These are phyloP conservation scores for Crithidia fasciculata DNA, from an alignment of 208 protist species.

Conservation along the genomic window DNA sequence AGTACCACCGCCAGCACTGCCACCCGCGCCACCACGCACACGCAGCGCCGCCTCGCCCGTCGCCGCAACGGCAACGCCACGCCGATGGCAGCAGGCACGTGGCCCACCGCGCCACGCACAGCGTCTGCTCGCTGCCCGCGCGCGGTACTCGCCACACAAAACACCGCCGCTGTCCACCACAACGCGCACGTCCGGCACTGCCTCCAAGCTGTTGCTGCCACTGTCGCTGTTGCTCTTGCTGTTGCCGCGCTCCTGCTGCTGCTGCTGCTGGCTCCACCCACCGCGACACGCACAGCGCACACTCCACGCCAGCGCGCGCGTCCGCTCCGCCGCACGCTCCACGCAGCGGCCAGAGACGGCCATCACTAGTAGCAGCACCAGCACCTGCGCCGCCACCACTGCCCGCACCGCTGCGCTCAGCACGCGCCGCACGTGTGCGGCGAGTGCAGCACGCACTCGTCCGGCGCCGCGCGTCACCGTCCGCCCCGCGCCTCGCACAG, in stretches of 20 bases:
- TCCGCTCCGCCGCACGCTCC: background rate
- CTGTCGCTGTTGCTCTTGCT: background rate
- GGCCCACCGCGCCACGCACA: constrained; percentile 32
- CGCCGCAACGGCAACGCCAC: constrained; percentile 32
- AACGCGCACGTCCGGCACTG: constrained; percentile 23
- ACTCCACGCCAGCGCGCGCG: background rate
- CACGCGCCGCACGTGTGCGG: background rate
- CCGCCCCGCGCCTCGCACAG: constrained; percentile 21
- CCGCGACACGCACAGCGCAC: background rate
- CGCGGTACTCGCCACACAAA: constrained; percentile 24
- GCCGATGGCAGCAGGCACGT: constrained; percentile 28
- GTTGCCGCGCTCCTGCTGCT: too few species aligned
- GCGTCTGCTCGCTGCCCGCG: constrained; percentile 21
- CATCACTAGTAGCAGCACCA: too few species aligned
- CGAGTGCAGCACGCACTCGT: constrained; percentile 35
- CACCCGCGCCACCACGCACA: constrained; percentile 23
- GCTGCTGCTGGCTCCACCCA: background rate
- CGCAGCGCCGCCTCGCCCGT: constrained; percentile 50
- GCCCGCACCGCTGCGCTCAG: background rate
- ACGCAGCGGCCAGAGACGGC: background rate
- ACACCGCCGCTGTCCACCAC: constrained; percentile 39
- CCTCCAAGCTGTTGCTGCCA: background rate
- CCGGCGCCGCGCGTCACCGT: constrained; percentile 23
- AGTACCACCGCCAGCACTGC: background rate
- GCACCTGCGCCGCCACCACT: too few species aligned